Base-by-base conservation (phyloP, 129 eudicot species). In the Deinandra increscens region DNA sequence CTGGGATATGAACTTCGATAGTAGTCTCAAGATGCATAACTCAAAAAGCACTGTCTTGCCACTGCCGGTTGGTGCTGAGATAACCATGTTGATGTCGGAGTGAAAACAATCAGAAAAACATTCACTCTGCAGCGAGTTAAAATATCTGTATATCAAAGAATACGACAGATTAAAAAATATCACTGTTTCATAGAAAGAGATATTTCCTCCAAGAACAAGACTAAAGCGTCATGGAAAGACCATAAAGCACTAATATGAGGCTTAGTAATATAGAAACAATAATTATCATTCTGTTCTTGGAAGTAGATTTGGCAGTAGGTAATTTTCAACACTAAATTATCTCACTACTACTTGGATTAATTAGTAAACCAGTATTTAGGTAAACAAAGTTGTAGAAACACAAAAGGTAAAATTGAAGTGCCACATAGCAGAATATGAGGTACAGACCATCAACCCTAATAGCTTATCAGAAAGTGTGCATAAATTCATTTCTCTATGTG, bases 1-100 rank as follows among this genome's bases (percentile, higher is more conserved):
- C 38, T 73, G 67, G 45, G 92, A 78, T 70, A 94, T 79, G 72
- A 81, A 85, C 87, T 86, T 94, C 34, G 99, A 87, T 49, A 94
- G 80, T 75, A 90, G 88, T 86, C 99, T 85, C 81, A 94, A 79
- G 75, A 90, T 90, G 83, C 91, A 94, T 79, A 94, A 76, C 83
- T 94, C 99, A 80, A 94, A 94, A 44, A 94, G 93, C 75, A 90
- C 99, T n/a, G 99, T 94, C 78, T 94, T 94, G 38, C 99, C 99
- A 81, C 99, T 94, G 71, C 99, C 99, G 43, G 99, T 94, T 63
- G 97, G 99, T 68, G 99, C 99, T 34, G 99, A 94, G 48, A 94
- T 84, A 69, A 94, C 97, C 99, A 94, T 94, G 81, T 94, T 94
- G 23, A 85, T 71, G 75, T 94, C 99, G 64, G 97, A 85, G 71